These are phyloP conservation scores for Ceratocystis alfenasii DNA, from an alignment of 2,329 filamentous ascomycete species.

Conservation along the genomic window DNA sequence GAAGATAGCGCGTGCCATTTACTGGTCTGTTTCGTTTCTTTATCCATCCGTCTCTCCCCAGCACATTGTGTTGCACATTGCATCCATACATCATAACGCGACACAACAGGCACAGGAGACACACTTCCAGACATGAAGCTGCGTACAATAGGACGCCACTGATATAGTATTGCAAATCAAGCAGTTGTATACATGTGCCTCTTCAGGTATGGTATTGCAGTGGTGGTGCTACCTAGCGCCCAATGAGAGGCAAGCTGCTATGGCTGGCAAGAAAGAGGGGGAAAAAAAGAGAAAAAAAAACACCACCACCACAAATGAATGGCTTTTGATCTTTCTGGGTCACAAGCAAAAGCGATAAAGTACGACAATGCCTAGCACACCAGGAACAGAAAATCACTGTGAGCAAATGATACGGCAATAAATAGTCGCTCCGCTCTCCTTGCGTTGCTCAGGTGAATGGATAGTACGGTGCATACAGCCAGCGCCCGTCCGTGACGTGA, in stretches of 20 bases:
- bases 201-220: neutral
- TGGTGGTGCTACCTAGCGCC: neutral
- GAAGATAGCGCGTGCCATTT: neutral
- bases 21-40: neutral
- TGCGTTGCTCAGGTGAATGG: too few species aligned
- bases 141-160: neutral
- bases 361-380: neutral
- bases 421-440: too few species aligned
- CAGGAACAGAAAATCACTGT: neutral
- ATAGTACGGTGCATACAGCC: too few species aligned
- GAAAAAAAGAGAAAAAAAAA: neutral
- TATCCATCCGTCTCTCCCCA: neutral
- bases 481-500: too few species aligned
- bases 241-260: neutral
- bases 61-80: neutral
- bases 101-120: neutral
- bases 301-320: neutral
- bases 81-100: neutral
- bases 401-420: neutral
- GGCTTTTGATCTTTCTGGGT: neutral
- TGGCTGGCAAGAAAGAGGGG: neutral
- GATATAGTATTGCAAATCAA: conserved; percentile 6
- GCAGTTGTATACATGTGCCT: neutral
- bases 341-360: neutral
- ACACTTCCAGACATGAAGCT: neutral